A percentile compares a stretch with the other conserved stretches of the same genome.
phyloP scores from a whole-genome alignment of 495 filamentous ascomycete genomes.

The Hypoxylon perforatum region DNA sequence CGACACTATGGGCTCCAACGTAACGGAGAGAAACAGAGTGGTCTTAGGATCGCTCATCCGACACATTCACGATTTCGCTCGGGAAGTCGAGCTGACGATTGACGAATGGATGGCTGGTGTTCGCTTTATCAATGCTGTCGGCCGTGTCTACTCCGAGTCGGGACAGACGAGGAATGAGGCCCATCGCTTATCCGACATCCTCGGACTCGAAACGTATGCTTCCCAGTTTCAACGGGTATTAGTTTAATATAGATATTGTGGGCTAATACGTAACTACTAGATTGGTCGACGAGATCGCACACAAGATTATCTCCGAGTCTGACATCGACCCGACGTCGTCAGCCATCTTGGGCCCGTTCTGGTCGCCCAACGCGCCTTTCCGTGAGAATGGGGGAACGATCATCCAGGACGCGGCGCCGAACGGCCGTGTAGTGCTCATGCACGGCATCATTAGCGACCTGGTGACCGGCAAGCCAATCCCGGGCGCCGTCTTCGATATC shows the following conservation, averaged over 20 bases:
- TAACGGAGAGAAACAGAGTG: conserved; percentile 71
- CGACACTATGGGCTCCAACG: conserved; percentile 80
- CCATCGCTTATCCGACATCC: conserved; percentile 80
- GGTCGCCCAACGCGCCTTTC: conserved; percentile 85
- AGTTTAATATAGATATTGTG: too few relatives aligned
- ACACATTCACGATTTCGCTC: conserved; percentile 85
- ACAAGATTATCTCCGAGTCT: conserved; percentile 78
- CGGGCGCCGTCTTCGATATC: conserved; percentile 79
- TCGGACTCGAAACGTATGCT: conserved; percentile 82
- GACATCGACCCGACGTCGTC: conserved; percentile 79
- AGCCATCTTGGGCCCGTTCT: conserved; percentile 88
- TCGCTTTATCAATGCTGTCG: conserved; percentile 66
- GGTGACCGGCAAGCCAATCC: conserved; percentile 76
- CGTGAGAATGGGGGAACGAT: conserved; percentile 75
- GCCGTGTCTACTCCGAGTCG: conserved; percentile 61
- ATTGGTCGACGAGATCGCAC: conserved; percentile 85
- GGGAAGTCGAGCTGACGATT: conserved; percentile 81
- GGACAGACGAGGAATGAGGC: conserved; percentile 74
- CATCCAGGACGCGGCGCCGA: conserved; percentile 71
- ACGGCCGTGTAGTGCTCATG: conserved; percentile 76
- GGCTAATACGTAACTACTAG: conserved; percentile 48
- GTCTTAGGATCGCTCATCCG: conserved; percentile 74
- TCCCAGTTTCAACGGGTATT: background rate
- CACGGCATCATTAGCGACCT: conserved; percentile 80
- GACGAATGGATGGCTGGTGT: conserved; percentile 86